These are phyloP conservation scores for Verticillium tricorpus DNA, from an alignment of 2,329 filamentous ascomycete species.

Conservation along the genomic window DNA sequence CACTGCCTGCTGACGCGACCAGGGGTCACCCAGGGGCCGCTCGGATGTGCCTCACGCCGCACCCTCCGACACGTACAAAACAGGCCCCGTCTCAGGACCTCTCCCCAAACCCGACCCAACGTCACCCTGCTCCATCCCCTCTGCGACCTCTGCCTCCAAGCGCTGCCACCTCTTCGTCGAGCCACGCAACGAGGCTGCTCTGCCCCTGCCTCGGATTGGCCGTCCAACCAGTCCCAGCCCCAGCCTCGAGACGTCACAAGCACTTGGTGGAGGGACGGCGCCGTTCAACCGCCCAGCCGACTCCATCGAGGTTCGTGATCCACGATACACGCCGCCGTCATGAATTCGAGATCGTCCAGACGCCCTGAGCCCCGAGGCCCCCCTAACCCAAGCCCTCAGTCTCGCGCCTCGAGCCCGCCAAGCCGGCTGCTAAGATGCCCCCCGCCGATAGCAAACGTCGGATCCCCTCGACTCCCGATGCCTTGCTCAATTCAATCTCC, in stretches of 20 bases:
- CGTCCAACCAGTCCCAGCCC: background rate
- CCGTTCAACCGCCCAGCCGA: background rate
- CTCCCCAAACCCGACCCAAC: background rate
- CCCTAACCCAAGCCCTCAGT: background rate
- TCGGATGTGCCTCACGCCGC: conserved; percentile 21
- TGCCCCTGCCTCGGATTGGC: background rate
- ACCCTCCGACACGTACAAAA: conserved; percentile 26
- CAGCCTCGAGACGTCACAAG: background rate
- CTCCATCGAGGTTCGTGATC: background rate
- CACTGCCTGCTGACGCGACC: too few relatives aligned
- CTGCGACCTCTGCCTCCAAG: background rate
- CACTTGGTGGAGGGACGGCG: background rate
- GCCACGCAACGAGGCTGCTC: background rate
- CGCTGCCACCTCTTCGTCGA: background rate
- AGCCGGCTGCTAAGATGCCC: background rate
- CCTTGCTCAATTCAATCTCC: background rate
- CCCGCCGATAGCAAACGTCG: background rate
- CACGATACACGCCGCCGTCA: background rate
- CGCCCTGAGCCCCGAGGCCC: background rate
- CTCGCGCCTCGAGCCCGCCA: background rate
- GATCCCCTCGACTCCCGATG: background rate
- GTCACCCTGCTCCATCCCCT: background rate
- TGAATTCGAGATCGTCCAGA: background rate
- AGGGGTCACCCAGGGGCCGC: background rate
- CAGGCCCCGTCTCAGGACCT: conserved; percentile 21